A percentile compares a stretch with the other conserved stretches of the same genome.
Conservation (phyloP, 371 early-diverging fungal genomes). For the Syncephalis plumigaleata region DNA sequence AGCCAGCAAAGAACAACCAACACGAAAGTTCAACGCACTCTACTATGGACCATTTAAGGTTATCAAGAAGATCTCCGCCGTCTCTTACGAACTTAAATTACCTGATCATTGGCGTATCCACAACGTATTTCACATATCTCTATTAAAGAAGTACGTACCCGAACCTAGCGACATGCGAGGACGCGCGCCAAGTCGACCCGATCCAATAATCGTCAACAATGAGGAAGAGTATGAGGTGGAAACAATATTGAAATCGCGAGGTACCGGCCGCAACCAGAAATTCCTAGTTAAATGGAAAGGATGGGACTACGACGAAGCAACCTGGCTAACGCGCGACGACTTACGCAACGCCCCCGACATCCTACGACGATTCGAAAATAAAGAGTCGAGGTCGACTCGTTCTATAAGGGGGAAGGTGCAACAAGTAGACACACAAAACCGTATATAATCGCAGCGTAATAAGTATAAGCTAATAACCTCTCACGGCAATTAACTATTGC, state of each 20-base stretch:
- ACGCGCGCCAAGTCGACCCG: background rate
- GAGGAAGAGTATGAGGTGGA: conserved; percentile 1
- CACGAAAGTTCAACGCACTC: background rate
- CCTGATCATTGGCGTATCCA: conserved; percentile 1
- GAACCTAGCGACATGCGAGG: background rate
- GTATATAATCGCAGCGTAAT: no score
- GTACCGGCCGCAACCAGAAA: background rate
- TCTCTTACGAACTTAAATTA: conserved; percentile 4
- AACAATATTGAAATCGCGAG: background rate
- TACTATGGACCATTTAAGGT: conserved; percentile 1
- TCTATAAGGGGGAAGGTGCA: no score
- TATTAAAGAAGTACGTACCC: background rate
- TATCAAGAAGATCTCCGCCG: background rate
- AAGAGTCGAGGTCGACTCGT: no score
- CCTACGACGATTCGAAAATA: no score
- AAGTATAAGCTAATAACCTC: no score
- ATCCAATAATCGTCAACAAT: background rate
- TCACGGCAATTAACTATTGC: no score
- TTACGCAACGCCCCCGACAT: background rate
- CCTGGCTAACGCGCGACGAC: conserved; percentile 2
- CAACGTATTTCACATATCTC: conserved; percentile 1
- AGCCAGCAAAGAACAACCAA: background rate
- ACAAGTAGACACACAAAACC: no score
- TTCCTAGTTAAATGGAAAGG: conserved; percentile 5
- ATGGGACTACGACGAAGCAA: conserved; percentile 1